A percentile compares a stretch with the other conserved stretches of the same genome.
Evolutionary conservation across 2,329 filamentous ascomycete genomes (phyloP).

Genomic region (Arachnomyces sp.): DNA sequence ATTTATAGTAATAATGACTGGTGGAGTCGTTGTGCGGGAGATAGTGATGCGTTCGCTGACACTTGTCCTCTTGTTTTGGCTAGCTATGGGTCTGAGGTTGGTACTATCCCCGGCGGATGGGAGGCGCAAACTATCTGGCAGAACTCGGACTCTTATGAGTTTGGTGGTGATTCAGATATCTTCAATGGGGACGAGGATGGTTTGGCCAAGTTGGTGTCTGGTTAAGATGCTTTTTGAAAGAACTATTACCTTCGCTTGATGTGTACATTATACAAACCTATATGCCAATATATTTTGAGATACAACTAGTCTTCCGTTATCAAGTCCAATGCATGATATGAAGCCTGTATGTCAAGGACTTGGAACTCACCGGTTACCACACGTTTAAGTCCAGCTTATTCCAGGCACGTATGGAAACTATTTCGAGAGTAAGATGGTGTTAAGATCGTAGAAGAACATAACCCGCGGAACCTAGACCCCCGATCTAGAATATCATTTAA

Average conservation of each 20-base stretch:
- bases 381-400: too few species aligned
- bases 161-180: constrained; percentile 28
- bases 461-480: too few species aligned
- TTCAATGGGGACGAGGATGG: constrained; percentile 12
- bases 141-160: constrained; percentile 41
- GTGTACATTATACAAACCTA: too few species aligned
- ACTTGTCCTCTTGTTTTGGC: constrained; percentile 46
- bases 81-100: constrained; percentile 34
- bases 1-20: constrained; percentile 48
- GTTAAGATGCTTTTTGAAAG: background rate
- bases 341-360: too few species aligned
- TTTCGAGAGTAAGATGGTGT: too few species aligned
- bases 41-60: constrained; percentile 38
- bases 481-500: constrained; percentile 26
- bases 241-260: too few species aligned
- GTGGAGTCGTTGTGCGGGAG: constrained; percentile 49
- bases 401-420: too few species aligned
- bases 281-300: too few species aligned
- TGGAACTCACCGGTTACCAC: too few species aligned
- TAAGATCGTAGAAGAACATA: too few species aligned
- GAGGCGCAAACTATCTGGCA: constrained; percentile 50
- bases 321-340: too few species aligned
- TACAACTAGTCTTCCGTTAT: too few species aligned
- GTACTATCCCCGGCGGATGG: constrained; percentile 47
- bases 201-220: constrained; percentile 1